Evolutionary conservation across 179 eudicot genomes (phyloP).

Genomic region (Carnegiea gigantea): DNA sequence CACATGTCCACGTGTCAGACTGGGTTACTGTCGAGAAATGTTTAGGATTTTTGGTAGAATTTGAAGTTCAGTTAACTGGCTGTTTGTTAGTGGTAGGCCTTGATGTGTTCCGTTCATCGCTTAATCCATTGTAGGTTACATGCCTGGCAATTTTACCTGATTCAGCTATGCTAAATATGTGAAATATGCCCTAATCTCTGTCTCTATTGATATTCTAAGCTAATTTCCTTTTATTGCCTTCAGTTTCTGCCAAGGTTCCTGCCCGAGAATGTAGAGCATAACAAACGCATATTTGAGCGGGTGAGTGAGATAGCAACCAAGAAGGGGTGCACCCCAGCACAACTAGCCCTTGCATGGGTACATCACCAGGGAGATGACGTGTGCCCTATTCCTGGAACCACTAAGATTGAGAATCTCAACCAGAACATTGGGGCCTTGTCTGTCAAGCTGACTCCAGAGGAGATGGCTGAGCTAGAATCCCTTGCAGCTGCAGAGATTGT

Average conservation of each 20-base stretch:
- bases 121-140: too few species aligned
- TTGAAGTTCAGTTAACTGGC: neutral
- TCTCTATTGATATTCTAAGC: neutral
- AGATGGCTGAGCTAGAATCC: constrained; percentile 34
- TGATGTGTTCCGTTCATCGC: too few species aligned
- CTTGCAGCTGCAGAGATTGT: constrained; percentile 22
- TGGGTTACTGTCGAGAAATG: neutral
- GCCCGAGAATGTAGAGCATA: constrained; percentile 54
- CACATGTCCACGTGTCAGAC: neutral
- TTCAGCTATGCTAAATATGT: neutral
- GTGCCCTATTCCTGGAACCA: constrained; percentile 54
- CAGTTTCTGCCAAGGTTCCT: constrained; percentile 55
- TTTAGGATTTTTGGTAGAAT: neutral
- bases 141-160: neutral
- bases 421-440: constrained; percentile 57
- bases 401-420: constrained; percentile 46
- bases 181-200: neutral
- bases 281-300: constrained; percentile 45
- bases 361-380: constrained; percentile 61
- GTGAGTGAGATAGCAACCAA: constrained; percentile 49
- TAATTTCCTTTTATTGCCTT: neutral
- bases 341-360: constrained; percentile 62
- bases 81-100: too few species aligned
- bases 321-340: constrained; percentile 65
- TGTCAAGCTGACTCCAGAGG: constrained; percentile 35